Base-by-base conservation (phyloP, 2,329 filamentous ascomycete genomes). In the Coleophoma cylindrospora region DNA sequence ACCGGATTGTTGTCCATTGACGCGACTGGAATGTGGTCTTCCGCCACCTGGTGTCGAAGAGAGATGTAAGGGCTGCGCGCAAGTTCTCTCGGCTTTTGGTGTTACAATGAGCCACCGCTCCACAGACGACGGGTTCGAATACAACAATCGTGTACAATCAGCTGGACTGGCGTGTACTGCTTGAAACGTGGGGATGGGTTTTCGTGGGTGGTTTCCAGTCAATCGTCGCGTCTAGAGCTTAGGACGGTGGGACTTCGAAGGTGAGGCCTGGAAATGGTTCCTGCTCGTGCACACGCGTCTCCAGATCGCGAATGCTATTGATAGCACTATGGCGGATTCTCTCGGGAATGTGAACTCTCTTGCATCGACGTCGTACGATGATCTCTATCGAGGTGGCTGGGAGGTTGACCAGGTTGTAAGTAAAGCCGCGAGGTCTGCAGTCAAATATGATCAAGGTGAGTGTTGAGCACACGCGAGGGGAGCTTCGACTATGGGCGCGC, bases 21-120 rank as follows among this genome's bases (percentile, higher is more conserved):
- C 52, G 56, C 50, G 53, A 40, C 45, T 52, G 49, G 52, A 55
- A 57, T 58, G 54, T 50, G 41, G 38, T 49, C 12, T 54, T 36
- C 45, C 49, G 36, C 27, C 27, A 10, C 22, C 38, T 27, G 11
- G 19, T 50, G 50, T 37, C 17, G 40, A 6, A 45, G 27, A 33
- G 27, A 33, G 37, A 47, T 50, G 45, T 34, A 43, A 49, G 47
- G 51, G 21, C 41, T 44, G n/a, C 9, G n/a, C 33, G 14, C 21
- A 14, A 44, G 21, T 27, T 44, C 19, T 27, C n/a, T 9, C 12
- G 19, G 17, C 13, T 7, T 27, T 33, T 22, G 10, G 19, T 32
- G 5, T 13, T 6, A 44, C 38, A 41, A 15, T 19, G 38, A 41
- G n/a, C 15, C 38, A 12, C 10, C 8, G 13, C 17, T 44, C 19